Evolutionary conservation across 2,329 filamentous ascomycete species (phyloP), one percentile per base, ranked within the genome.

Genomic region (Thermochaetoides dissita): DNA sequence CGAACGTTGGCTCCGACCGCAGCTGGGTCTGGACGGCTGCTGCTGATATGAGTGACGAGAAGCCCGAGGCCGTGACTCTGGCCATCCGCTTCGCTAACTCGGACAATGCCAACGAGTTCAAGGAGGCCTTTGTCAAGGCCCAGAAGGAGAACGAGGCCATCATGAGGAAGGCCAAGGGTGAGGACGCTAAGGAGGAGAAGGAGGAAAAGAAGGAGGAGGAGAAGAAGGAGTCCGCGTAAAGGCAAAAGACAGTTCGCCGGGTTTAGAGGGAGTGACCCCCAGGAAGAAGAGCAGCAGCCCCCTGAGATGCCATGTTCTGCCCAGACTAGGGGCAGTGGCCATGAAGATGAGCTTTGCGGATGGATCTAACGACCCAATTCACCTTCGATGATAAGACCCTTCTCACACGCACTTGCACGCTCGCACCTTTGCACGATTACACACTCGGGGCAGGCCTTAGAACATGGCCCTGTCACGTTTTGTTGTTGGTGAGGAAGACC

Each of bases 1-100:
- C 91, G 66, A 98, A 98, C 63, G 88, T 96, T 53, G 91, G 91
- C 58, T 94, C 85, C 58, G 91, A 98, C 72, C 84, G 91, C 64
- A 93, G 84, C 70, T 98, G 91, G 91, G 91, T 98, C 53, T 98
- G 91, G 91, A 96, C 94, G 60, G 89, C 88, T 46, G 83, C 88
- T 45, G 91, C 91, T 53, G 91, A 98, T 72, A 89, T 96, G 55
- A 94, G 86, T 59, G 91, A 98, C 74, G 91, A 91, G 49, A 89
- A 95, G 71, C 84, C 91, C 50, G 91, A 98, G 74, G 86, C 88
- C 43, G 81, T 87, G 59, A 98, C 91, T 42, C 75, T 98, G 57
- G 91, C 91, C 51, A 96, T 98, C 57, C 87, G 91, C 54, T 95
- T 98, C 59, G 89, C 83, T 68, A 98, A 96, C 74, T 81, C 84